phyloP scores from a whole-genome alignment of 1,284 basidiomycete species.

The Ceratobasidium sp. region DNA sequence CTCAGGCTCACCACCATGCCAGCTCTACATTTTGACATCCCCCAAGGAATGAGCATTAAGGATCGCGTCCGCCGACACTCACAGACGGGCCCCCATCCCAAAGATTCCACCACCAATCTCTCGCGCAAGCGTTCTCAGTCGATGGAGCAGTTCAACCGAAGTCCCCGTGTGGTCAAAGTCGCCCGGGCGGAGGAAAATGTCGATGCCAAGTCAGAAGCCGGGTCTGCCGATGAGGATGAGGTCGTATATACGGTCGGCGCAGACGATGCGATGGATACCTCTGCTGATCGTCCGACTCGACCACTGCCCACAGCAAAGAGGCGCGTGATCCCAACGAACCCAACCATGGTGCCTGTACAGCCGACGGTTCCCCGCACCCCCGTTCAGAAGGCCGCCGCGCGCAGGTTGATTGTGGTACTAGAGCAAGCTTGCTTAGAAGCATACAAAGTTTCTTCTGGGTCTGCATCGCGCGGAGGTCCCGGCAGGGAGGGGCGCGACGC shows the following conservation, averaged over 20 bases:
- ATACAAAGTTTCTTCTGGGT: constrained; percentile 82
- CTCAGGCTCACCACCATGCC: constrained; percentile 18
- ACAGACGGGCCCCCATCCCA: constrained; percentile 34
- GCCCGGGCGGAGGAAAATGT: constrained; percentile 8
- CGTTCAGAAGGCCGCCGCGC: constrained; percentile 70
- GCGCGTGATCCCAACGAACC: constrained; percentile 66
- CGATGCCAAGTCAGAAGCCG: constrained; percentile 30
- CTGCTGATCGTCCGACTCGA: constrained; percentile 44
- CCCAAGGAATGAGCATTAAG: constrained; percentile 38
- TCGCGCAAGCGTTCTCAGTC: constrained; percentile 40
- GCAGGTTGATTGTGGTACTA: constrained; percentile 89
- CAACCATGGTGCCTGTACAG: constrained; percentile 82
- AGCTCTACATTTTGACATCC: constrained; percentile 12
- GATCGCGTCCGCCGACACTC: constrained; percentile 34
- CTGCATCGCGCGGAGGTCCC: constrained; percentile 57
- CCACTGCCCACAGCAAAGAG: constrained; percentile 51
- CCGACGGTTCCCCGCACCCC: constrained; percentile 79
- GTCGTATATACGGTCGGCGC: neutral
- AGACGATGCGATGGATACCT: constrained; percentile 29
- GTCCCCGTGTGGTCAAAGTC: constrained; percentile 24
- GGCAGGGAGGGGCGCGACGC: constrained; percentile 74
- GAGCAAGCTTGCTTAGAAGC: constrained; percentile 97
- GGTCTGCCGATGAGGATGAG: constrained; percentile 28
- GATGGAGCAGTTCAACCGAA: constrained; percentile 37
- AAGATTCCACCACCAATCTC: constrained; percentile 9